Conservation (phyloP, 768 basidiomycete genomes). For the Suillus occidentalis region DNA sequence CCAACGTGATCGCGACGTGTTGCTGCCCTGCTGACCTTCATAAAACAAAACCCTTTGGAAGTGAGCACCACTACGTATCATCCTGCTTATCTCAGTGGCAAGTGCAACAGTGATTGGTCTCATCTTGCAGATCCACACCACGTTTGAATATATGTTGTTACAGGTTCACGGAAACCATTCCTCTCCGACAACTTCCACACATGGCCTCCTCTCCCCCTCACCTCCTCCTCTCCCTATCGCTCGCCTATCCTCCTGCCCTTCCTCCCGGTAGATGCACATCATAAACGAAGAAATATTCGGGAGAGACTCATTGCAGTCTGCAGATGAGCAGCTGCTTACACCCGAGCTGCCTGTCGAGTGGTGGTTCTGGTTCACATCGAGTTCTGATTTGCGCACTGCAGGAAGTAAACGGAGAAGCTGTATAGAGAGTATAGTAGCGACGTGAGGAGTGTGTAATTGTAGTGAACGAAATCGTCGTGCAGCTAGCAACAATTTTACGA, state of each 20-base stretch:
- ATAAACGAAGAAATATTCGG: too few species aligned
- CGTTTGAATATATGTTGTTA: not conserved
- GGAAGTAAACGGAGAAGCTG: too few species aligned
- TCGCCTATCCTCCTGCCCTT: not conserved
- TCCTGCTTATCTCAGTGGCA: not conserved
- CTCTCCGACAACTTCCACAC: constrained; percentile 70
- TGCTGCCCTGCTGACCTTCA: not conserved
- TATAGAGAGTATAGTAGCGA: not conserved
- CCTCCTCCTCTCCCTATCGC: not conserved
- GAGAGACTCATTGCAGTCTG: too few species aligned
- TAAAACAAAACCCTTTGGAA: not conserved
- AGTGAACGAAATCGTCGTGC: not conserved
- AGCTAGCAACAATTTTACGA: not conserved
- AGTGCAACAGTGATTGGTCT: not conserved
- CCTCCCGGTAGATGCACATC: too few species aligned
- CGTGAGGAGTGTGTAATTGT: not conserved
- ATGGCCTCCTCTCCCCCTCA: not conserved
- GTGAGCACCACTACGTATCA: not conserved
- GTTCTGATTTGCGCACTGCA: too few species aligned
- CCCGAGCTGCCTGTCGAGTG: not conserved
- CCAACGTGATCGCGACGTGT: not conserved
- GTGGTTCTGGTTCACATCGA: not conserved
- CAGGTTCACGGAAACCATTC: constrained; percentile 66
- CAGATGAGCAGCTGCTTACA: too few species aligned
- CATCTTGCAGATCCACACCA: not conserved